Evolutionary conservation across 305 asterid species (phyloP).

Genomic region (Striga hermonthica): DNA sequence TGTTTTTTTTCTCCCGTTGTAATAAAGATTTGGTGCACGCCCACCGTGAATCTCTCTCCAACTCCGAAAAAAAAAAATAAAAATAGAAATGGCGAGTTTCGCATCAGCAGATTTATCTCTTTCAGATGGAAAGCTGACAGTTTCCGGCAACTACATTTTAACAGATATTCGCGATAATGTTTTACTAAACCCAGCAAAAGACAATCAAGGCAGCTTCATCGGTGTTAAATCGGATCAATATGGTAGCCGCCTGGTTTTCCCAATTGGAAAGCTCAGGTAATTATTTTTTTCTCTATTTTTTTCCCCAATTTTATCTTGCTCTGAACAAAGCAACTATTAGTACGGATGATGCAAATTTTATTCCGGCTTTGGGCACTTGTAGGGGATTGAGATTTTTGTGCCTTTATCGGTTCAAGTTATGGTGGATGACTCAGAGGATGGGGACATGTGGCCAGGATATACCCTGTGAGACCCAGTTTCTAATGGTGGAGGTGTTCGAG

Average conservation of each 20-base stretch:
- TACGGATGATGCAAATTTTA: neutral
- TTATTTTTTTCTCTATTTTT: neutral
- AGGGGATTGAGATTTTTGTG: conserved; percentile 70
- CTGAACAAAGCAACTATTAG: neutral
- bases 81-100: conserved; percentile 10
- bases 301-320: neutral
- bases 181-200: conserved; percentile 44
- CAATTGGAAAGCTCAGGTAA: conserved; percentile 74
- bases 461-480: conserved; percentile 77
- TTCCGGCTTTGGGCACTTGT: conserved; percentile 22
- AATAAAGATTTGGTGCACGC: no score
- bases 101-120: conserved; percentile 38
- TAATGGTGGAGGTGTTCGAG: conserved; percentile 58
- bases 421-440: conserved; percentile 95
- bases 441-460: conserved; percentile 61
- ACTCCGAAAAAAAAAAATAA: neutral
- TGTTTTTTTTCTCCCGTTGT: no score
- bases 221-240: conserved; percentile 54
- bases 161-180: conserved; percentile 44
- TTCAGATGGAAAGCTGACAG: conserved; percentile 48
- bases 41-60: neutral
- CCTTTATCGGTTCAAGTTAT: conserved; percentile 68
- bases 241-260: conserved; percentile 56
- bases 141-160: conserved; percentile 51
- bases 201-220: conserved; percentile 50